A percentile compares a stretch with the other conserved stretches of the same genome.
Conservation (phyloP, 805 yeast genomes). For the Candida tammaniensis region DNA sequence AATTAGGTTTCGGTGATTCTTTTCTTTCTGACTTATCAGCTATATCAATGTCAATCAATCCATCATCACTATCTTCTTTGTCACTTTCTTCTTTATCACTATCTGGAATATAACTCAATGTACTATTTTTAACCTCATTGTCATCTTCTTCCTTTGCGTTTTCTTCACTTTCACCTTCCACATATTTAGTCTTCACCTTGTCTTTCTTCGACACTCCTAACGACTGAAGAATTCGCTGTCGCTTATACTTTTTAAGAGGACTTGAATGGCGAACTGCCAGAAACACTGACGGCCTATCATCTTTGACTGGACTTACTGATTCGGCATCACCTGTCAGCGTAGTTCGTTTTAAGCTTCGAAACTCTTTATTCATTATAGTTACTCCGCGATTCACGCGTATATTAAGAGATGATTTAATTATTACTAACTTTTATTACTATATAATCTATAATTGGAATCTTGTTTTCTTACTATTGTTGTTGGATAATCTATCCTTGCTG, state of each 20-base stretch:
- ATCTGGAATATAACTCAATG: slow-evolving; percentile 6
- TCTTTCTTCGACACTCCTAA: slow-evolving; percentile 1
- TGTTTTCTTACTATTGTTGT: no score
- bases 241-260: neutral
- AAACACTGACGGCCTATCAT: neutral
- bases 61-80: slow-evolving; percentile 2
- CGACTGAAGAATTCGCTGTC: neutral
- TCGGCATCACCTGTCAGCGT: neutral
- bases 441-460: no score
- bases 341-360: slow-evolving; percentile 1
- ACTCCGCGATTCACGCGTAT: neutral
- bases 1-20: neutral
- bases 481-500: slow-evolving; percentile 4
- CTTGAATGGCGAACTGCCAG: neutral
- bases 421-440: no score
- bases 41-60: slow-evolving; percentile 6
- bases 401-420: no score
- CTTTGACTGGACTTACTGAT: neutral
- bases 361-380: no score
- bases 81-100: slow-evolving; percentile 2
- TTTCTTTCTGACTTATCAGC: no score
- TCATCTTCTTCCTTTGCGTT: neutral
- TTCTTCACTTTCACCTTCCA: neutral
- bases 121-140: neutral
- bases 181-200: neutral